Evolutionary conservation across 2,329 filamentous ascomycete species (phyloP), one percentile per base, ranked within the genome.

Genomic region (Ceratocystis smalleyi): DNA sequence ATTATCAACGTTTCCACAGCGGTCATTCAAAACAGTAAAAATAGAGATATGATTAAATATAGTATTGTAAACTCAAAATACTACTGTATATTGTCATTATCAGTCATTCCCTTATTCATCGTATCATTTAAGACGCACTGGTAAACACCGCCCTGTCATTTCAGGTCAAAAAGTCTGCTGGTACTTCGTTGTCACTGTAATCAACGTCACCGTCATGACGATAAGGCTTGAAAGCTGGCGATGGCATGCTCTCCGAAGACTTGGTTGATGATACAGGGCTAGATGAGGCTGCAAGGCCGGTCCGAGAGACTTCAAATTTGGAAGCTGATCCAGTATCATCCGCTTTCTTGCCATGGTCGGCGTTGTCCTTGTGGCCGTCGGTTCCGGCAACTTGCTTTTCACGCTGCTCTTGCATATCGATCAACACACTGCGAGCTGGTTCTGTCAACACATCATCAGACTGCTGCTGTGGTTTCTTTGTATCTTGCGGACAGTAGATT

Each of bases 141-240:
- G 12, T 40, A 15, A 40, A 40, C 12, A 15, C 8, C 10, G 12
- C 35, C 12, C 10, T 15, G 35, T 40, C 35, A 40, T 15, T 32
- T 57, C 30, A 57, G 5, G 54, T 59, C 32, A 65, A 27, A 35
- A 79, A 68, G 65, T 77, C 76, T 0, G 72, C 67, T 1, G 77
- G 76, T 10, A 77, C 77, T 57, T 75, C 75, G 57, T 79, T 77
- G 64, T 78, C 74, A 64, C 69, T 71, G 43, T 75, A 73, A 45
- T 73, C 72, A 7, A 45, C 65, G 67, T 68, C 7, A 30, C 40
- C 40, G 3, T 45, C 19, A 22, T 22, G 61, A 17, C 59, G 55
- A 40, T 57, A 63, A 43, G 66, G 67, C 43, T 62, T 66, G 32
- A 66, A 66, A 17, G 65, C 65, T 2, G 65, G 65, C 5, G 61